Evolutionary conservation across 2,329 filamentous ascomycete species (phyloP), one percentile per base, ranked within the genome.

Genomic region (Exophiala sp.): DNA sequence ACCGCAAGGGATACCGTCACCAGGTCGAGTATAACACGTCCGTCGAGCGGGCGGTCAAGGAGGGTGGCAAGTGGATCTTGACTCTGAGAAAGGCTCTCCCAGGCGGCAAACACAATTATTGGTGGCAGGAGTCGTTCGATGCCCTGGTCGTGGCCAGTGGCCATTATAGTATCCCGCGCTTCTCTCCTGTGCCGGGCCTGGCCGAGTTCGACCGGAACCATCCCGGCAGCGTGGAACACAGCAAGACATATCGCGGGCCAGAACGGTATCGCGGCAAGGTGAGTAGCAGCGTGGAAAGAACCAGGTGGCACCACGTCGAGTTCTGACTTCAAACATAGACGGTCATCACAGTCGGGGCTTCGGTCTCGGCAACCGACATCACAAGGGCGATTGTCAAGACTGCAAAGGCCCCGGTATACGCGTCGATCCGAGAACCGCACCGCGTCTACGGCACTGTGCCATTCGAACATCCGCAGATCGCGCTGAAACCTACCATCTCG

Each of bases 121-220:
- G 67, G 68, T 68, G 66, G 69, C 53, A 62, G 18, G 65, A 73
- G 53, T 55, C 51, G 0, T 72, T 71, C 18, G 70, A 73, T 54
- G 70, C 69, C 0, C 46, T 73, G 0, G 60, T 73, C 11, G 67
- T 72, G 27, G 70, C 71, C 0, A 66, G 61, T 0, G 71, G 71
- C 0, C 70, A 73, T 51, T 73, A 70, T 49, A 65, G 64, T 32
- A 59, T 73, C 1, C 70, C 70, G 0, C 65, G 61, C 57, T 61
- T 74, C 1, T 72, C 72, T 1, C 56, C 61, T 0, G 71, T 74
- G n/a, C 56, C 64, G 0, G 72, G 72, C 0, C 46, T 75, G n/a
- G 57, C 62, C 6, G 68, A 70, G 21, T 73, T 66, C 37, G 64
- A 70, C 2, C 55, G 61, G 19, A 55, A 49, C 1, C 68, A 68